Conservation (phyloP, 2,329 filamentous ascomycete species). For the Alternaria viburni region DNA sequence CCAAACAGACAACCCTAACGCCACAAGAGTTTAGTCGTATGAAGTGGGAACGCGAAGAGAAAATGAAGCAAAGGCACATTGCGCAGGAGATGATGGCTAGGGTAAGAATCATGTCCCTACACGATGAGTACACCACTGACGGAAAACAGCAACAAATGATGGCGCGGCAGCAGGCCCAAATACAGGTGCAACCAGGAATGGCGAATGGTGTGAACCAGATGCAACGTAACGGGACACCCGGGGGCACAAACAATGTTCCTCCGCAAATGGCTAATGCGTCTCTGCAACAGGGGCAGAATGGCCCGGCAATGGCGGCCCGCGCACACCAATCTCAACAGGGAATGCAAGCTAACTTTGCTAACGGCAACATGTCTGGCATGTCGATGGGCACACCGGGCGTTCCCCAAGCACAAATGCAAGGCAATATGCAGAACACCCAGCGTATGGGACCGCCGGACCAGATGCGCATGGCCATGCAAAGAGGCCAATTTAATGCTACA, state of each 20-base stretch:
- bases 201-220: slow-evolving; percentile 48
- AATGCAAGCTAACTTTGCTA: slow-evolving; percentile 56
- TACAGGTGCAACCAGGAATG: slow-evolving; percentile 48
- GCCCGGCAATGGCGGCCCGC: slow-evolving; percentile 42
- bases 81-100: slow-evolving; percentile 61
- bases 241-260: slow-evolving; percentile 37
- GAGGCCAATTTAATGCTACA: slow-evolving; percentile 40
- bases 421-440: slow-evolving; percentile 62
- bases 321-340: slow-evolving; percentile 49
- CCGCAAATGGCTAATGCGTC: slow-evolving; percentile 38
- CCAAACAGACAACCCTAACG: slow-evolving; percentile 65
- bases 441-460: slow-evolving; percentile 59
- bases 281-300: slow-evolving; percentile 39
- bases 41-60: slow-evolving; percentile 84
- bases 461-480: slow-evolving; percentile 49
- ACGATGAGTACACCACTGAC: slow-evolving; percentile 14
- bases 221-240: slow-evolving; percentile 51
- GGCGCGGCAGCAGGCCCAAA: slow-evolving; percentile 47
- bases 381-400: slow-evolving; percentile 64
- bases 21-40: slow-evolving; percentile 90
- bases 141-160: slow-evolving; percentile 42
- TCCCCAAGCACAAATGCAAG: slow-evolving; percentile 73
- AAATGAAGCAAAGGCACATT: slow-evolving; percentile 61
- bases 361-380: slow-evolving; percentile 58
- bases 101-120: slow-evolving; percentile 42